Conservation (phyloP, 768 basidiomycete species). For the Tephrocybe sp. region DNA sequence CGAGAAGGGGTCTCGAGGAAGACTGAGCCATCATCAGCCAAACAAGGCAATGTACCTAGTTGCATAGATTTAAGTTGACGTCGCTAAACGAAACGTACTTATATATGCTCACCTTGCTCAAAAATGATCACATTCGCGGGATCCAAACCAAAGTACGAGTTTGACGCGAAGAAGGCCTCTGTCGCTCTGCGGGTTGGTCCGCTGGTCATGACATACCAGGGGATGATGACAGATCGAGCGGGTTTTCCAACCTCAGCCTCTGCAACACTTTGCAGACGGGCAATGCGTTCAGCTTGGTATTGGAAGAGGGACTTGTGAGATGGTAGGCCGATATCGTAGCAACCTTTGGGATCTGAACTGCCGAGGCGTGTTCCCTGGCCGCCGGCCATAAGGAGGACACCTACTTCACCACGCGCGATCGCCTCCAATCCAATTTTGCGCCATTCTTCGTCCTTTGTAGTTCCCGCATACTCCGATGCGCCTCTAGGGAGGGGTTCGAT, state of each 20-base stretch:
- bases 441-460: constrained; percentile 70
- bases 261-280: constrained; percentile 77
- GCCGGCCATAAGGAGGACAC: constrained; percentile 96
- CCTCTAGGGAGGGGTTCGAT: constrained; percentile 84
- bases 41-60: constrained; percentile 91
- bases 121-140: constrained; percentile 86
- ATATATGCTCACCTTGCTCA: constrained; percentile 81
- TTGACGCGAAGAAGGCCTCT: constrained; percentile 76
- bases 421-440: constrained; percentile 76
- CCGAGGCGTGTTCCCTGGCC: constrained; percentile 97
- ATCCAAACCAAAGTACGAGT: constrained; percentile 81
- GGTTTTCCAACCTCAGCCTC: constrained; percentile 53
- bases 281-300: constrained; percentile 95
- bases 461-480: constrained; percentile 63
- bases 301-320: constrained; percentile 95
- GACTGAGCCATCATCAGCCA: constrained; percentile 92
- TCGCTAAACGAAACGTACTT: constrained; percentile 9
- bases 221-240: constrained; percentile 67
- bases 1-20: constrained; percentile 76
- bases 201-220: constrained; percentile 99
- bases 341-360: constrained; percentile 91
- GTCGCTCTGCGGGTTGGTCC: constrained; percentile 91
- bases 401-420: constrained; percentile 80
- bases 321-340: constrained; percentile 95
- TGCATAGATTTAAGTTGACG: neutral